Base-by-base conservation (phyloP, 2,329 filamentous ascomycete species). In the Neonectria ditissima region DNA sequence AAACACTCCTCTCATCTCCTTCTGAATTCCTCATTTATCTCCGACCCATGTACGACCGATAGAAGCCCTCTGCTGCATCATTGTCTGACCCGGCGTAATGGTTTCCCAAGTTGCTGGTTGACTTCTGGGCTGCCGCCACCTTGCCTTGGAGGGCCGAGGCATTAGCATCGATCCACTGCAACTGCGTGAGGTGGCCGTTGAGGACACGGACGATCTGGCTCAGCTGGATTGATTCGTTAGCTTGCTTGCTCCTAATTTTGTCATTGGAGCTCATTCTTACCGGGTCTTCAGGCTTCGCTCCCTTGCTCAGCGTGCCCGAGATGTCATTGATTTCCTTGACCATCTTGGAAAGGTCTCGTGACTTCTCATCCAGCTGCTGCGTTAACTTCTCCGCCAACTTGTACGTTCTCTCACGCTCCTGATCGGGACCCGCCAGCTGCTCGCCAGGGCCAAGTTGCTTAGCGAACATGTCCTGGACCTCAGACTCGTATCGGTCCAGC, bases 311-410 rank as follows among this genome's bases (percentile, higher is more conserved):
- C 24, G 90, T 93, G 58, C 92, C 87, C n/a, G 93, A 96, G 66
- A 97, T 95, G 71, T 91, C 89, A 77, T 99, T 99, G 77, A 99
- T 97, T 80, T 98, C 96, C 76, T 97, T 94, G 72, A 99, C 97
- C 94, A 99, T 98, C 81, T 93, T 95, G 51, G 89, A 90, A 67
- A 99, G 84, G 76, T 97, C 94, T 76, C 93, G 92, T 75, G 93
- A 94, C 89, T 98, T 97, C 72, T 97, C 94, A 62, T 97, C 94
- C 68, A 99, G 84, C 69, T 93, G 89, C 76, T 97, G 93, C 11
- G 93, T 93, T 68, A 97, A 86, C 79, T 93, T 96, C 84, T 99
- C 96, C 2, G 96, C 96, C 55, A 97, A 84, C 85, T 97, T 97
- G 83, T 98, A 97, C 69, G 95, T 98, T 77, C 92, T 88, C 84